Base-by-base conservation (phyloP, 1,284 basidiomycete species). In the Fomes fomentarius region DNA sequence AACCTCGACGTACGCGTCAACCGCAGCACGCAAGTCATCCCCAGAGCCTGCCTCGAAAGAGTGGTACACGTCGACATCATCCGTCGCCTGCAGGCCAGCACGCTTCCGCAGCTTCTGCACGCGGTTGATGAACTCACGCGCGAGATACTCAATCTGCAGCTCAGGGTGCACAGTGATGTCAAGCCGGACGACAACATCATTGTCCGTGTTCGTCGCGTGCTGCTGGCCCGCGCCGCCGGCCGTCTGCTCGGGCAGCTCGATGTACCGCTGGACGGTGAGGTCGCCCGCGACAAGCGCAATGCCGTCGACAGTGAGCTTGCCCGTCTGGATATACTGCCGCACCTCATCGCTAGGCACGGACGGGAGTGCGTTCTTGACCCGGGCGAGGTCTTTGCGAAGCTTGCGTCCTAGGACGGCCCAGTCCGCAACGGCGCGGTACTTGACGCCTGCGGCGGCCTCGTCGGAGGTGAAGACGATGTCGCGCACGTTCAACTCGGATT, bases 51-150 rank as follows among this genome's bases (percentile, higher is more conserved):
- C 79, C 66, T 91, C 88, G 69, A 97, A 93, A 56, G 74, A 76
- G 77, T 96, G 96, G 75, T 89, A 96, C 38, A 98, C 85, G 53
- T 94, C 84, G 39, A 98, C 87, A 68, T 97, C 94, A 71, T 99
- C 97, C 11, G 94, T 96, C 24, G 95, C 89, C 71, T 95, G 93
- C 62, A 99, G 77, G 2, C 95, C 94, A 1, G 94, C 95, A 72
- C 95, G 94, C 77, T 99, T 99, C 62, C 97, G 83, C 62, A 98
- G 77, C 69, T 95, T 94, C 78, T 99, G 97, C 45, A 99, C 90
- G 49, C 96, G 90, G 67, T 97, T 97, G 63, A 93, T 91, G 60
- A 98, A 74, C 71, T 97, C 94, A 46, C 97, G 84, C 41, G 94
- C 89, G 34, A 96, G 81, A 74, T 94, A 95, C 75, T 98, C 92